Base-by-base conservation (phyloP, 208 protist species). In the Crithidia thermophila region DNA sequence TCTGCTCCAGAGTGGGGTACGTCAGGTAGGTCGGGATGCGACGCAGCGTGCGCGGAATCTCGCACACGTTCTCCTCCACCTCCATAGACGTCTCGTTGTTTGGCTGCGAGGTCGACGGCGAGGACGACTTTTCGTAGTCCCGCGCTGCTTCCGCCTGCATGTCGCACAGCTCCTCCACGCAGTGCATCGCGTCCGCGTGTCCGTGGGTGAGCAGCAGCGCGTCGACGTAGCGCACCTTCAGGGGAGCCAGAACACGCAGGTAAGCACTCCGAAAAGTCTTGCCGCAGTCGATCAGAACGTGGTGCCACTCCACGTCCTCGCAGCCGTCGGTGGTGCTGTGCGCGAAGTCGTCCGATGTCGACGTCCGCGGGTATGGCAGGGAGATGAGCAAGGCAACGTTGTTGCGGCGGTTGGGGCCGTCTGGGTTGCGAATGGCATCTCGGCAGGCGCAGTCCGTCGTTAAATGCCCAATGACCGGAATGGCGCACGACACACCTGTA, bases 201-300 rank as follows among this genome's bases (percentile, higher is more conserved):
- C 85, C 90, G 75, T 96, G 91, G 16, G 94, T 97, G 70, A 98
- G 67, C 20, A 97, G 69, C 37, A 97, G 62, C 16, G 85, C 92
- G 51, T 97, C 89, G 2, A 97, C 55, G 33, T 55, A 71, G 3
- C 64, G 65, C 25, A 94, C 77, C 11, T 75, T 50, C 59, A 87
- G 77, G 28, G 67, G 72, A 3, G 80, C 79, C 34, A 97, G 72
- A n/a, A 95, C 81, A 40, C 82, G 85, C 36, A 97, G 85, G 75
- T 92, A 94, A 11, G 93, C 86, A 33, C 89, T 80, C 23, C 93
- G 87, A 71, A 96, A 97, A 1, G 93, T 97, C 64, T 96, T 97
- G 25, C 93, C 93, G 30, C 84, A 91, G 64, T 97, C 93, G 31
- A 97, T 85, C 14, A 97, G 73, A 14, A 91, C 45, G 62, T 82